Conservation (phyloP, 225 moss, liverwort and hornwort genomes). For the Physcomitrellopsis africana region DNA sequence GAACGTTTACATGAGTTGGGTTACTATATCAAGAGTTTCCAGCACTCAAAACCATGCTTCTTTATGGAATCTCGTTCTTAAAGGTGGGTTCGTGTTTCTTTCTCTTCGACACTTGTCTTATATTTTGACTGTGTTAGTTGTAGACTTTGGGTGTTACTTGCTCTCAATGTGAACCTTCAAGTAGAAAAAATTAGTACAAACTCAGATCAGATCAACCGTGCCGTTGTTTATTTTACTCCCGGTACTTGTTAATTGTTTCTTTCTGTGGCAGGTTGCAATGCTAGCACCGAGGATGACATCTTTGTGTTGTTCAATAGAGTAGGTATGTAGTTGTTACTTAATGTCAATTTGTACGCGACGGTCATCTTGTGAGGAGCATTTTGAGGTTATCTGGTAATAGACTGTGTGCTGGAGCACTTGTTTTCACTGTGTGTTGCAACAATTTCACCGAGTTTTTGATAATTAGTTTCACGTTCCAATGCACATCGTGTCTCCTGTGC, state of each 20-base stretch:
- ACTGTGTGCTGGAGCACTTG: no score
- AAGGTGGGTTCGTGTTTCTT: constrained; percentile 9
- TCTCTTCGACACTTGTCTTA: not conserved
- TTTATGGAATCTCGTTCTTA: not conserved
- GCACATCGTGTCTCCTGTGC: no score
- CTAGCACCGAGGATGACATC: not conserved
- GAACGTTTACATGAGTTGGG: not conserved
- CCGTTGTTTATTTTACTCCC: not conserved
- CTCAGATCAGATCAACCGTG: not conserved
- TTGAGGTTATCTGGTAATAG: no score
- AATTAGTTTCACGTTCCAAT: no score
- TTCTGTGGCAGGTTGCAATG: constrained; percentile 13
- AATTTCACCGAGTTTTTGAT: no score
- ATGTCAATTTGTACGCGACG: no score
- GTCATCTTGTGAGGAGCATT: no score
- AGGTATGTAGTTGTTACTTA: not conserved
- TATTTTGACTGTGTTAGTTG: not conserved
- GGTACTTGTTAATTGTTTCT: not conserved
- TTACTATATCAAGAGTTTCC: not conserved
- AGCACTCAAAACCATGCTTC: not conserved
- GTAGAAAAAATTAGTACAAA: not conserved
- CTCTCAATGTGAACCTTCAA: not conserved
- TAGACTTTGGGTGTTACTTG: not conserved
- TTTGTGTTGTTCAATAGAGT: not conserved
- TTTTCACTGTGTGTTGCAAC: no score